Base-by-base conservation (phyloP, 2,329 filamentous ascomycete species). In the Hypoxylon sp. region DNA sequence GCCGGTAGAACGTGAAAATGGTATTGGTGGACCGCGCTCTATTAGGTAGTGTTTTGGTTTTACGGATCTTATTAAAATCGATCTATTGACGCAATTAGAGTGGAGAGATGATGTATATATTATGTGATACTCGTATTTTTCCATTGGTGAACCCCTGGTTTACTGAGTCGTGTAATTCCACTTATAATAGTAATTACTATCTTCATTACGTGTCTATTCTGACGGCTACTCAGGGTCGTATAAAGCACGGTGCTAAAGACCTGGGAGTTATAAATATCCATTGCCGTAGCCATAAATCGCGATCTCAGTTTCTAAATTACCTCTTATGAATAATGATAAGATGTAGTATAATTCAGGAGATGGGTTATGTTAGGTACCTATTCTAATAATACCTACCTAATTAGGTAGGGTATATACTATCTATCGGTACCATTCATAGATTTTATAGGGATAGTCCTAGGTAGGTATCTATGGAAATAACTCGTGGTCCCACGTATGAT, bases 121-220 rank as follows among this genome's bases (percentile, higher is more conserved):
- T 59, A 57, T 64, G 63, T 26, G 52, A 62, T n/a, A 17, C 35
- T 69, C 66, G 66, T 67, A 69, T 71, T 63, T 59, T 54, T 59
- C 59, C 60, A 24, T 62, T 62, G 8, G 31, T 26, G 19, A 47
- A 62, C 66, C 58, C 59, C 57, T 64, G 42, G 39, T 14, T 24
- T 10, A 50, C 53, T 66, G 54, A 66, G 35, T 68, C 58, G 57
- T 54, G 57, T n/a, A 59, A 19, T n/a, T 19, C 5, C 22, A 35
- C 26, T 42, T 48, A 37, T 26, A 3, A 4, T 39, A 31, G 9
- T 24, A 22, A 22, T 22, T 22, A n/a, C 17, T 3, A 46, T 48
- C 19, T 44, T 9, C 11, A 46, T 44, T 14, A 33, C 17, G 24
- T 17, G 26, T 24, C n/a, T n/a, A 35, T 59, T 13, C 3, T 5